A percentile compares a stretch with the other conserved stretches of the same genome.
phyloP scores from a whole-genome alignment of 2,329 filamentous ascomycete genomes.

The Davidsoniella virescens region DNA sequence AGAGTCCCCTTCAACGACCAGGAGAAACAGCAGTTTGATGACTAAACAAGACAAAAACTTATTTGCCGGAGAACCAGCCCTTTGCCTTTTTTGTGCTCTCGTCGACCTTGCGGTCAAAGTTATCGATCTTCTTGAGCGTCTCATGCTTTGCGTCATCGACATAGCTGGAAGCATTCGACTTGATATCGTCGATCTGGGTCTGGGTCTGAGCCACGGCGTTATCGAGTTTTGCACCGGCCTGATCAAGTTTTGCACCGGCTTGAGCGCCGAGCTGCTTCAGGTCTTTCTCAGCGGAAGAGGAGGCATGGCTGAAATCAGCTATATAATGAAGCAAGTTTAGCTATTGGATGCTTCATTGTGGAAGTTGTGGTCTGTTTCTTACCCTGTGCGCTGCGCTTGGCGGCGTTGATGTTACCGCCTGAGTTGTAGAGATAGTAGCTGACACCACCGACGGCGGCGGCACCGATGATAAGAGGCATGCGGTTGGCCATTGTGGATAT shows the following conservation, averaged over 20 bases:
- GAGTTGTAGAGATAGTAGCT: slow-evolving; percentile 88
- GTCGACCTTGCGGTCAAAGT: slow-evolving; percentile 70
- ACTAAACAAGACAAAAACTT: slow-evolving; percentile 9
- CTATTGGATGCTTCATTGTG: neutral
- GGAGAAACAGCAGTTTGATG: neutral
- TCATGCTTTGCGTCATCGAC: slow-evolving; percentile 48
- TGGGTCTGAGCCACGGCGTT: slow-evolving; percentile 39
- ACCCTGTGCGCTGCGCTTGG: slow-evolving; percentile 53
- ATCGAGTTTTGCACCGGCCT: slow-evolving; percentile 31
- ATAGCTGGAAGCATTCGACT: slow-evolving; percentile 41
- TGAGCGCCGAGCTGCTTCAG: slow-evolving; percentile 30
- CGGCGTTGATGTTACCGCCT: slow-evolving; percentile 64
- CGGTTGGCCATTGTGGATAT: slow-evolving; percentile 28
- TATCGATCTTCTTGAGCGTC: slow-evolving; percentile 57
- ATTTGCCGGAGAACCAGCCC: slow-evolving; percentile 69
- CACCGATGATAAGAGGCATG: slow-evolving; percentile 36
- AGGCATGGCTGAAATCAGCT: slow-evolving; percentile 64
- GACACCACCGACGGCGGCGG: slow-evolving; percentile 47
- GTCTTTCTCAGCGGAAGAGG: slow-evolving; percentile 48
- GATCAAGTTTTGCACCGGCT: slow-evolving; percentile 51
- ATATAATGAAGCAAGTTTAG: neutral
- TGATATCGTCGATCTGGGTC: slow-evolving; percentile 43
- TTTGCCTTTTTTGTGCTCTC: slow-evolving; percentile 67
- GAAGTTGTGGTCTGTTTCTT: slow-evolving; percentile 18
- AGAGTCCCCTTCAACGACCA: neutral